Evolutionary conservation across 768 basidiomycete species (phyloP).

Genomic region (Lentinula lateritia): DNA sequence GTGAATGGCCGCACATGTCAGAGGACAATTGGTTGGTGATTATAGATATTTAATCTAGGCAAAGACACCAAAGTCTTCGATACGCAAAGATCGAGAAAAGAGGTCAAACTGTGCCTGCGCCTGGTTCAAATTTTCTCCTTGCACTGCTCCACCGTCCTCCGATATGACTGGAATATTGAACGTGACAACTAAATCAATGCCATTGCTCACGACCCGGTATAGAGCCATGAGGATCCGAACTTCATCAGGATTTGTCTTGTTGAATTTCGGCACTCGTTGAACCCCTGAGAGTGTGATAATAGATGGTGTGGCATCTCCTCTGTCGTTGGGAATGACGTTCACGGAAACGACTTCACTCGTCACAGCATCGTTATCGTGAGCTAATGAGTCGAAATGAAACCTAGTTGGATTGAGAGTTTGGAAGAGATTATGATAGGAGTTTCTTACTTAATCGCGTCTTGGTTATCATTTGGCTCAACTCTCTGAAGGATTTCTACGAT

Average conservation of each 20-base stretch:
- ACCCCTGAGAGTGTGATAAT: slow-evolving; percentile 61
- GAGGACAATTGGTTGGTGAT: neutral
- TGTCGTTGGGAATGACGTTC: slow-evolving; percentile 31
- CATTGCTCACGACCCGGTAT: slow-evolving; percentile 67
- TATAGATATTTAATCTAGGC: slow-evolving; percentile 27
- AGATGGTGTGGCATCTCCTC: slow-evolving; percentile 46
- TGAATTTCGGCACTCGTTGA: slow-evolving; percentile 78
- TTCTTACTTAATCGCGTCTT: slow-evolving; percentile 63
- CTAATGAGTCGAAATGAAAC: slow-evolving; percentile 86
- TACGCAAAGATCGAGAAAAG: slow-evolving; percentile 54
- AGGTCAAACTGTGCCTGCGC: slow-evolving; percentile 45
- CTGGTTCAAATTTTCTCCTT: slow-evolving; percentile 26
- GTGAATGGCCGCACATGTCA: neutral
- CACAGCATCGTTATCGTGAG: slow-evolving; percentile 81
- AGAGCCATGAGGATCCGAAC: slow-evolving; percentile 78
- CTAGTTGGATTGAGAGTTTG: slow-evolving; percentile 35
- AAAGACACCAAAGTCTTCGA: slow-evolving; percentile 70
- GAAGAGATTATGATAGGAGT: slow-evolving; percentile 6
- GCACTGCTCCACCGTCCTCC: slow-evolving; percentile 38
- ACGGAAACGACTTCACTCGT: slow-evolving; percentile 40
- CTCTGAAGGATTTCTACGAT: slow-evolving; percentile 81
- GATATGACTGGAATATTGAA: slow-evolving; percentile 70
- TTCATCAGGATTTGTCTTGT: slow-evolving; percentile 49
- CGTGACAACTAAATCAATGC: slow-evolving; percentile 78
- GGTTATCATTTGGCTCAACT: slow-evolving; percentile 50